A percentile compares a stretch with the other conserved stretches of the same genome.
Evolutionary conservation across 345 rosid genomes (phyloP).

Genomic region (Erucastrum elatum): DNA sequence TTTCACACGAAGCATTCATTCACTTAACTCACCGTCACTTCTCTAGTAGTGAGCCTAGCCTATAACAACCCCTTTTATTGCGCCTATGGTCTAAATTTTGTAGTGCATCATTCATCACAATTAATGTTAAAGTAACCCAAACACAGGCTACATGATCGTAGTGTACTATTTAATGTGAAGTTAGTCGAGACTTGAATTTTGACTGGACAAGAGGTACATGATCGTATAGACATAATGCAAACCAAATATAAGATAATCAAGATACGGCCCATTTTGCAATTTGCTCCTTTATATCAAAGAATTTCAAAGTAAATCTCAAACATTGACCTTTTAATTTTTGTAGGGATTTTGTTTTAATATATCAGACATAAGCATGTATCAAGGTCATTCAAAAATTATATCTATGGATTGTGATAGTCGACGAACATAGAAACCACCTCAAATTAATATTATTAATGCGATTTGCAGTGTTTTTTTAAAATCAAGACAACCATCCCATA

Average conservation of each 20-base stretch:
- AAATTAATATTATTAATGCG: neutral
- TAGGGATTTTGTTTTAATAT: neutral
- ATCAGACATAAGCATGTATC: neutral
- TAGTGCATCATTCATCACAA: constrained; percentile 8
- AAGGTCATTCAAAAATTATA: neutral
- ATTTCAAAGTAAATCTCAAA: neutral
- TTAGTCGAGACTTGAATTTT: neutral
- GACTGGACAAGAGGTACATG: neutral
- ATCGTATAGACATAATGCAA: neutral
- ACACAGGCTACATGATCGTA: neutral
- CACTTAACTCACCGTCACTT: constrained; percentile 21
- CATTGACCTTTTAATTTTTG: neutral
- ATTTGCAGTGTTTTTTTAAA: neutral
- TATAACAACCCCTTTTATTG: constrained; percentile 7
- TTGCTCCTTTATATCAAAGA: neutral
- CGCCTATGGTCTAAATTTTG: constrained; percentile 21
- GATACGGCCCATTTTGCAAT: neutral
- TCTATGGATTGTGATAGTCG: neutral
- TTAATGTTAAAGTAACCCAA: neutral
- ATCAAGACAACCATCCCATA: neutral
- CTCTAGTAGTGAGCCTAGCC: constrained; percentile 31
- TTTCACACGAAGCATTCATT: constrained; percentile 27
- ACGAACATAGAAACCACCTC: neutral
- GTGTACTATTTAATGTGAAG: neutral
- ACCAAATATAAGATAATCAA: neutral